Percentiles rank a stretch among this genome's conserved stretches.
Evolutionary conservation across 768 basidiomycete genomes (phyloP).

Genomic region (Collybia sp.): DNA sequence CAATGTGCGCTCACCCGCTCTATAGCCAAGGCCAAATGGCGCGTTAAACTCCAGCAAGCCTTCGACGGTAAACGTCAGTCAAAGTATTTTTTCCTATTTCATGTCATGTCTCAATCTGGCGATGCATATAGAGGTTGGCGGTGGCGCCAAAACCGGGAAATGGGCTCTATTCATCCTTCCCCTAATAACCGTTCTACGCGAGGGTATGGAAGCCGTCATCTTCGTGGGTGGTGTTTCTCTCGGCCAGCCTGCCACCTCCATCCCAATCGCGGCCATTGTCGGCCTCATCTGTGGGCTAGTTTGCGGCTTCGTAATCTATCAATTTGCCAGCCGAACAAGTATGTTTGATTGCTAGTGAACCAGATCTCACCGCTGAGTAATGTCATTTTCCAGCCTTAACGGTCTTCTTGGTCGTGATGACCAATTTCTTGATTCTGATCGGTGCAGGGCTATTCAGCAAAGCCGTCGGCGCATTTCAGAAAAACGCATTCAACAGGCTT

Average conservation of each 20-base stretch:
- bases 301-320: conserved; percentile 75
- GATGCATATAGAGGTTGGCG: conserved; percentile 34
- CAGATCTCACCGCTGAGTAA: background rate
- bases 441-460: conserved; percentile 91
- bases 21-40: conserved; percentile 87
- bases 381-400: conserved; percentile 50
- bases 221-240: conserved; percentile 95
- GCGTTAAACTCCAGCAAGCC: conserved; percentile 77
- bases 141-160: conserved; percentile 52
- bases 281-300: conserved; percentile 76
- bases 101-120: background rate
- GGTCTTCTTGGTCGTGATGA: conserved; percentile 88
- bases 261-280: conserved; percentile 86
- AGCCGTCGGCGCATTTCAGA: conserved; percentile 68
- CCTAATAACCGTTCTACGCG: conserved; percentile 87
- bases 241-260: conserved; percentile 73
- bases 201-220: conserved; percentile 86
- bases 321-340: conserved; percentile 74
- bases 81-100: too few species aligned
- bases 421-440: conserved; percentile 88
- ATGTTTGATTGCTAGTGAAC: conserved; percentile 14
- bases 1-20: background rate
- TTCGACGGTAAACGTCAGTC: conserved; percentile 54
- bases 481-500: conserved; percentile 57
- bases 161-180: conserved; percentile 91